Evolutionary conservation across 1,284 basidiomycete species (phyloP).

Genomic region (Butyriboletus appendiculatus): DNA sequence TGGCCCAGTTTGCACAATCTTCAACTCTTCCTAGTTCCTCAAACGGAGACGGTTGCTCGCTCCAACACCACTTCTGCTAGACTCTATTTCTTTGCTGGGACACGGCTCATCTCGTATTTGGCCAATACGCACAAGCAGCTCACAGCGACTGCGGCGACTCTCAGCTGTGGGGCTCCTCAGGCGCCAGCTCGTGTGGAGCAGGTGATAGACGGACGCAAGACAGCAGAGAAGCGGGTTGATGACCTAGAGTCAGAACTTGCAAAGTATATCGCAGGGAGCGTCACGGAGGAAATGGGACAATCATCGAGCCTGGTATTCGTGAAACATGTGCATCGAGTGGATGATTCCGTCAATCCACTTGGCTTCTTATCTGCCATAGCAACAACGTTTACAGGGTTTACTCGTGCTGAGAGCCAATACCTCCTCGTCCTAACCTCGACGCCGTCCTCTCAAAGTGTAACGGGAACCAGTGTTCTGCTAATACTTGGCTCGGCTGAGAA

Average conservation of each 20-base stretch:
- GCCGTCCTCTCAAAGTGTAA: constrained; percentile 51
- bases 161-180: constrained; percentile 66
- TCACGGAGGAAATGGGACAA: constrained; percentile 39
- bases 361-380: constrained; percentile 62
- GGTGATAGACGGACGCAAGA: constrained; percentile 66
- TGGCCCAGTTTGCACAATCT: constrained; percentile 70
- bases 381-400: constrained; percentile 44
- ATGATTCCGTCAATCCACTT: constrained; percentile 61
- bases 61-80: constrained; percentile 63
- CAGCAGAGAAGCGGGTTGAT: constrained; percentile 59
- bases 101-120: constrained; percentile 67
- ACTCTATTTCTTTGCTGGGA: constrained; percentile 81
- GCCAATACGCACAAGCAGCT: constrained; percentile 56
- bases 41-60: constrained; percentile 61
- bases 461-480: constrained; percentile 56
- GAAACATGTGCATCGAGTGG: constrained; percentile 56
- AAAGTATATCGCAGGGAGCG: constrained; percentile 49
- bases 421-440: constrained; percentile 63
- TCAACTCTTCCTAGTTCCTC: constrained; percentile 69
- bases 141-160: constrained; percentile 53
- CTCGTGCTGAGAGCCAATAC: constrained; percentile 40
- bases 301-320: constrained; percentile 36
- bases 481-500: constrained; percentile 60
- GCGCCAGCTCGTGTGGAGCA: constrained; percentile 71
- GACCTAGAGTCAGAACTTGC: constrained; percentile 72